A percentile compares a stretch with the other conserved stretches of the same genome.
These are phyloP conservation scores for Boletus hoseneyae DNA, from an alignment of 1,284 basidiomycete genomes.

Conservation along the genomic window DNA sequence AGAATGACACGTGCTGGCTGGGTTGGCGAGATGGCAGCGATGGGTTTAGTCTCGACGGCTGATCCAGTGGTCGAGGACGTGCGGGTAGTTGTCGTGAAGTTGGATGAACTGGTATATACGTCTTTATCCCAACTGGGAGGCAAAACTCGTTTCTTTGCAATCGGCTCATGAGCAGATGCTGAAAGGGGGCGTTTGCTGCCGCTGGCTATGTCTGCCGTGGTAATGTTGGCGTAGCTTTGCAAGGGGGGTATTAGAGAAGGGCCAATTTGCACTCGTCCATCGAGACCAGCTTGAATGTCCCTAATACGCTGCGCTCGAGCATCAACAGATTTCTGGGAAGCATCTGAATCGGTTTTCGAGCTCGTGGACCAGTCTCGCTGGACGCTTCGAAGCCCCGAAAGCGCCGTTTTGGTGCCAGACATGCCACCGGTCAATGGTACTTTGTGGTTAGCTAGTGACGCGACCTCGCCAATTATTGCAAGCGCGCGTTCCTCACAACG, in stretches of 20 bases:
- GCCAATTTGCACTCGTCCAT: conserved; percentile 16
- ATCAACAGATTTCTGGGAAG: conserved; percentile 31
- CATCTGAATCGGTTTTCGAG: conserved; percentile 33
- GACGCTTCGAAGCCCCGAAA: conserved; percentile 46
- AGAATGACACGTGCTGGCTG: conserved; percentile 54
- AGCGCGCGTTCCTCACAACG: conserved; percentile 1
- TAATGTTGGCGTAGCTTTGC: conserved; percentile 19
- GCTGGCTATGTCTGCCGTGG: conserved; percentile 31
- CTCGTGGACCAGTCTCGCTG: conserved; percentile 45
- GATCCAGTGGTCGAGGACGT: conserved; percentile 11
- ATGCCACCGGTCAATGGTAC: conserved; percentile 22
- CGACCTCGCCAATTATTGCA: too few species aligned
- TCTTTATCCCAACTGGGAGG: conserved; percentile 47
- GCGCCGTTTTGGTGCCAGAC: conserved; percentile 34
- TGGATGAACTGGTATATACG: conserved; percentile 28
- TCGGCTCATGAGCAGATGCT: conserved; percentile 30
- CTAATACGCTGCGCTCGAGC: conserved; percentile 46
- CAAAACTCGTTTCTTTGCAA: conserved; percentile 54
- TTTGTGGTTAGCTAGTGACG: too few species aligned
- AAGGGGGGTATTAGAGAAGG: conserved; percentile 20
- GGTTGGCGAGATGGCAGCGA: conserved; percentile 18
- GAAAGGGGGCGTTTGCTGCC: conserved; percentile 48
- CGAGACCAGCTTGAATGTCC: conserved; percentile 45
- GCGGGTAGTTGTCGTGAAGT: conserved; percentile 17
- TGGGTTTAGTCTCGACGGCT: conserved; percentile 3